Percentiles rank a stretch among this genome's conserved stretches.
Conservation (phyloP, 805 yeast genomes). For the Ogataea nitratoaversa region DNA sequence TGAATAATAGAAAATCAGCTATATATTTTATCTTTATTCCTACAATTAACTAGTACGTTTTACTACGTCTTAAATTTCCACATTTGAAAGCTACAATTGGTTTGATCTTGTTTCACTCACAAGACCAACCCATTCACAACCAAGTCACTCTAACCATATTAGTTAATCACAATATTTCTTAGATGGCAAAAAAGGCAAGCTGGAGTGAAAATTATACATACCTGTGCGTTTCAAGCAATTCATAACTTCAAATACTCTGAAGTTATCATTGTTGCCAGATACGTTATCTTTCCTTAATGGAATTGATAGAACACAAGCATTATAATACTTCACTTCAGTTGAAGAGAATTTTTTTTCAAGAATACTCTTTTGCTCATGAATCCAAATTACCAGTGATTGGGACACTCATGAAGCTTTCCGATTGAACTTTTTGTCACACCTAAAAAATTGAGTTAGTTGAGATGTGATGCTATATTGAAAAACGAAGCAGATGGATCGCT, state of each 20-base stretch:
- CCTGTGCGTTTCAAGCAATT: conserved; percentile 13
- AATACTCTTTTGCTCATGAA: conserved; percentile 37
- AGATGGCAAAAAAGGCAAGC: conserved; percentile 22
- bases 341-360: not conserved
- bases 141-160: not conserved
- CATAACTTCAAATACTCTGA: conserved; percentile 4
- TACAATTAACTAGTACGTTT: conserved; percentile 1
- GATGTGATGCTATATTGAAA: conserved; percentile 24
- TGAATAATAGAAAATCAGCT: no score
- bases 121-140: no score
- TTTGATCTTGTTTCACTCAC: no score
- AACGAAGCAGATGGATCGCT: not conserved
- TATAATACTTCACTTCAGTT: conserved; percentile 20
- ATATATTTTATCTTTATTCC: not conserved
- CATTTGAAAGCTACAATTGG: conserved; percentile 1
- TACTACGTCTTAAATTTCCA: not conserved
- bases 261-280: conserved; percentile 7
- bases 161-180: not conserved
- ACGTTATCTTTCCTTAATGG: not conserved
- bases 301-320: conserved; percentile 2
- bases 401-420: conserved; percentile 46
- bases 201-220: conserved; percentile 31
- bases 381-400: conserved; percentile 28
- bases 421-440: conserved; percentile 27
- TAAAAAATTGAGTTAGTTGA: conserved; percentile 21